Evolutionary conservation across 2,329 filamentous ascomycete species (phyloP).

Genomic region (Microsporum ferrugineum): DNA sequence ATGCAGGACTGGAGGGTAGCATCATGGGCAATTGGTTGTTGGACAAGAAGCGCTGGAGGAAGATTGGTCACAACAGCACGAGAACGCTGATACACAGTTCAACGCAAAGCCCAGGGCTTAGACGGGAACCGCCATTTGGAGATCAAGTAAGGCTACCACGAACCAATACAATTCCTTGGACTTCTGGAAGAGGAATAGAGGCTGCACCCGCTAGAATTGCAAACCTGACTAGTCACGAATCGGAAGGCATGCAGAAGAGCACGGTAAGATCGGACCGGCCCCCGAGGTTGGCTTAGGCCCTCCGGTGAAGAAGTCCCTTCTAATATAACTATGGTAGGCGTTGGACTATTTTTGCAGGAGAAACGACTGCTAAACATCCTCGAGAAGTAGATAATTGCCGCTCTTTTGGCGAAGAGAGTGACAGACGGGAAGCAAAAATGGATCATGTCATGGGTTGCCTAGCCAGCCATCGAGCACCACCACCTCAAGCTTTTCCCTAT

Average conservation of each 20-base stretch:
- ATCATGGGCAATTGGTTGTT: background rate
- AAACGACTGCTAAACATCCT: background rate
- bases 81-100: background rate
- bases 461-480: background rate
- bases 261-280: conserved; percentile 3
- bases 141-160: conserved; percentile 3
- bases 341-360: background rate
- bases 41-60: background rate
- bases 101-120: background rate
- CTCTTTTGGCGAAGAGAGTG: background rate
- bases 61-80: conserved; percentile 1
- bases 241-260: background rate
- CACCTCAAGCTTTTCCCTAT: background rate
- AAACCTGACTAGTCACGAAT: conserved; percentile 2
- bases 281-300: background rate
- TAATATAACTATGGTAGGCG: background rate
- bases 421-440: background rate
- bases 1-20: conserved; percentile 1
- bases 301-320: background rate
- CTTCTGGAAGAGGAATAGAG: background rate
- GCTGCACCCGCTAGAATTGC: conserved; percentile 1
- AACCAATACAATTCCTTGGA: background rate
- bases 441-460: background rate
- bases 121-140: background rate
- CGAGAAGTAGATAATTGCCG: background rate